Conservation (phyloP, 2,329 filamentous ascomycete species). For the Decorospora gaudefroyi region DNA sequence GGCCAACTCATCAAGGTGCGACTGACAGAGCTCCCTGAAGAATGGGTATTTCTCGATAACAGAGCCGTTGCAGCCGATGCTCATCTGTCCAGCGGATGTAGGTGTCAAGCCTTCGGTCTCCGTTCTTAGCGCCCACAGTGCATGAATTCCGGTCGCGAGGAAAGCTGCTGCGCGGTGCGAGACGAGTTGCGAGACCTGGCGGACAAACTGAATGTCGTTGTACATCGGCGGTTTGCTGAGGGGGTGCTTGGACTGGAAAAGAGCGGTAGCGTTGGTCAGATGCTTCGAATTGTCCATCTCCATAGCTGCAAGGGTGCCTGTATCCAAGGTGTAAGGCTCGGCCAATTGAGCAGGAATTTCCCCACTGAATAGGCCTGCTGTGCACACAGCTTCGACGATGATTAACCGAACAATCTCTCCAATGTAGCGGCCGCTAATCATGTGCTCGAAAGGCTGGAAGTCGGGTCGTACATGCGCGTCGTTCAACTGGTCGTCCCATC, state of each 20-base stretch:
- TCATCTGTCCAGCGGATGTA: conserved; percentile 45
- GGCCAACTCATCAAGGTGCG: conserved; percentile 63
- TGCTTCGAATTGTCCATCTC: conserved; percentile 54
- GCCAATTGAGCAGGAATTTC: conserved; percentile 59
- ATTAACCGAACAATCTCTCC: conserved; percentile 67
- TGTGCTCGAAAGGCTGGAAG: conserved; percentile 68
- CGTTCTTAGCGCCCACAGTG: conserved; percentile 62
- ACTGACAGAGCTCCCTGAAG: conserved; percentile 66
- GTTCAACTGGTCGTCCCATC: conserved; percentile 66
- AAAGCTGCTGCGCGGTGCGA: conserved; percentile 65
- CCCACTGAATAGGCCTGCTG: conserved; percentile 61
- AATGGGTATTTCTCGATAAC: conserved; percentile 78
- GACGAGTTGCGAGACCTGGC: conserved; percentile 58
- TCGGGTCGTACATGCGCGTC: conserved; percentile 61
- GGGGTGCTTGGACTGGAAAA: conserved; percentile 59
- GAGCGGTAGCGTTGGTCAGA: conserved; percentile 48
- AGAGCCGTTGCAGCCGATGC: conserved; percentile 76
- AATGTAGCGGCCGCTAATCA: conserved; percentile 66
- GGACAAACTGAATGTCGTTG: conserved; percentile 60
- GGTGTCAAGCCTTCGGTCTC: conserved; percentile 53
- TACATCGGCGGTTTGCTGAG: conserved; percentile 52
- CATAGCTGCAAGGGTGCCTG: conserved; percentile 62
- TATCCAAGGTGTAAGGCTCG: conserved; percentile 64
- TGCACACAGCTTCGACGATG: conserved; percentile 62
- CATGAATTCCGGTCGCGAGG: conserved; percentile 66